phyloP scores from a whole-genome alignment of 2,329 filamentous ascomycete genomes.

The Drechslerella dactyloides region DNA sequence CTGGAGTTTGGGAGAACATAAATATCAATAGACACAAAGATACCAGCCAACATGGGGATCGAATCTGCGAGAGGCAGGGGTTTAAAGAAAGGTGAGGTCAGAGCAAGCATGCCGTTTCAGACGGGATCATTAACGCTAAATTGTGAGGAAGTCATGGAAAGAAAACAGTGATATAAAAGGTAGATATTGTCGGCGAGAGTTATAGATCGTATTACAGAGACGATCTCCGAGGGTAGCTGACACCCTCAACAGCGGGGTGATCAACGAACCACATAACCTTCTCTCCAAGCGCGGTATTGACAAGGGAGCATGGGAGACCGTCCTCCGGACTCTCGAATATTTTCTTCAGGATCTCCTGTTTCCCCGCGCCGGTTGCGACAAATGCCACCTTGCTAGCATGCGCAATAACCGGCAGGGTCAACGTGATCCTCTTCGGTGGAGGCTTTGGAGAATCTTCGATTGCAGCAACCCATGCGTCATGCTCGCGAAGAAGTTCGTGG shows the following conservation, averaged over 20 bases:
- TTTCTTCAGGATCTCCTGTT: slow-evolving; percentile 88
- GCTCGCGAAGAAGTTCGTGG: slow-evolving; percentile 83
- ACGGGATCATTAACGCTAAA: slow-evolving; percentile 23
- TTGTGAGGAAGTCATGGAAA: slow-evolving; percentile 12
- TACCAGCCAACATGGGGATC: slow-evolving; percentile 28
- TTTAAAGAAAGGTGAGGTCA: slow-evolving; percentile 9
- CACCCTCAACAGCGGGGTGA: slow-evolving; percentile 80
- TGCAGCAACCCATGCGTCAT: slow-evolving; percentile 86
- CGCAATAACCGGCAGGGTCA: slow-evolving; percentile 87
- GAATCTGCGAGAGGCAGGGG: slow-evolving; percentile 2
- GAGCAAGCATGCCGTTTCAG: slow-evolving; percentile 20
- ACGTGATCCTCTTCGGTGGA: slow-evolving; percentile 84
- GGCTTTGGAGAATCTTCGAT: slow-evolving; percentile 96
- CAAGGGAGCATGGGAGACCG: slow-evolving; percentile 80
- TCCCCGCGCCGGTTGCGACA: slow-evolving; percentile 84
- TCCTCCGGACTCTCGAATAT: slow-evolving; percentile 75
- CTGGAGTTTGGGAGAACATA: not conserved
- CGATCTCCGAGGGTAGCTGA: slow-evolving; percentile 78
- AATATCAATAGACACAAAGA: slow-evolving; percentile 5
- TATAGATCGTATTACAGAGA: slow-evolving; percentile 62
- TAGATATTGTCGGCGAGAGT: not conserved
- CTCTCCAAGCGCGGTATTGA: slow-evolving; percentile 83
- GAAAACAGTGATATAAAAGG: slow-evolving; percentile 1
- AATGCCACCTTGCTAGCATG: slow-evolving; percentile 88
- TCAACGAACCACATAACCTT: slow-evolving; percentile 97